These are phyloP conservation scores for Coleophoma crateriformis DNA, from an alignment of 2,329 filamentous ascomycete genomes.

Conservation along the genomic window DNA sequence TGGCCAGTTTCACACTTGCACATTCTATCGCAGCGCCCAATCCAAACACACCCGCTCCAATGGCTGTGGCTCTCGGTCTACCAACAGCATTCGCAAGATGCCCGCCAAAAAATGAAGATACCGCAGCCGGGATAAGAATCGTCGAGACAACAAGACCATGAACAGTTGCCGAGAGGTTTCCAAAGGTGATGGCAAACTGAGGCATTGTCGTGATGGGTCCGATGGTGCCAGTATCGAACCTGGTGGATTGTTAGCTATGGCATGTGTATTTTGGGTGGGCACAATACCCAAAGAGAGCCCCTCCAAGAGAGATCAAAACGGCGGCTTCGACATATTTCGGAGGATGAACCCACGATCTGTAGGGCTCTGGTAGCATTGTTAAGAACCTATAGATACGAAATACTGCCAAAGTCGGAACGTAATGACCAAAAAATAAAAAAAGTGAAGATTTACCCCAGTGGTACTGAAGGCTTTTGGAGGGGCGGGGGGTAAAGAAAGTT, in stretches of 20 bases:
- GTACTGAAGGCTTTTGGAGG: no score
- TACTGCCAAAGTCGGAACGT: no score
- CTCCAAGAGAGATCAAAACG: slow-evolving; percentile 19
- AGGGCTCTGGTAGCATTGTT: background rate
- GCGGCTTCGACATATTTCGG: slow-evolving; percentile 22
- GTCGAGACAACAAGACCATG: slow-evolving; percentile 54
- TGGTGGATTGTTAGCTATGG: slow-evolving; percentile 3
- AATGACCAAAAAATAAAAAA: no score
- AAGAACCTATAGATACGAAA: background rate
- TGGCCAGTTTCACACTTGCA: slow-evolving; percentile 36
- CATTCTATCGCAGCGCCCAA: slow-evolving; percentile 48
- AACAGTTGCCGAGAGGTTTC: slow-evolving; percentile 42
- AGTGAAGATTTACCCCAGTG: no score
- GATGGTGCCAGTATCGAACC: slow-evolving; percentile 43
- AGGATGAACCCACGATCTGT: slow-evolving; percentile 3
- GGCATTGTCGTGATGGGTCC: slow-evolving; percentile 46
- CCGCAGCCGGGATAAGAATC: slow-evolving; percentile 50
- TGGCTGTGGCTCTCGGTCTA: slow-evolving; percentile 39
- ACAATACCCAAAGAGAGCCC: slow-evolving; percentile 20
- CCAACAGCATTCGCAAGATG: slow-evolving; percentile 47
- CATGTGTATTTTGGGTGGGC: background rate
- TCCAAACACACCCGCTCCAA: slow-evolving; percentile 45
- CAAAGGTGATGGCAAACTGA: slow-evolving; percentile 37
- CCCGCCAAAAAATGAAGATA: slow-evolving; percentile 53
- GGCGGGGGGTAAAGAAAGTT: background rate